Conservation (phyloP, 176 grass and related monocot species). For the Triticum monococcum region DNA sequence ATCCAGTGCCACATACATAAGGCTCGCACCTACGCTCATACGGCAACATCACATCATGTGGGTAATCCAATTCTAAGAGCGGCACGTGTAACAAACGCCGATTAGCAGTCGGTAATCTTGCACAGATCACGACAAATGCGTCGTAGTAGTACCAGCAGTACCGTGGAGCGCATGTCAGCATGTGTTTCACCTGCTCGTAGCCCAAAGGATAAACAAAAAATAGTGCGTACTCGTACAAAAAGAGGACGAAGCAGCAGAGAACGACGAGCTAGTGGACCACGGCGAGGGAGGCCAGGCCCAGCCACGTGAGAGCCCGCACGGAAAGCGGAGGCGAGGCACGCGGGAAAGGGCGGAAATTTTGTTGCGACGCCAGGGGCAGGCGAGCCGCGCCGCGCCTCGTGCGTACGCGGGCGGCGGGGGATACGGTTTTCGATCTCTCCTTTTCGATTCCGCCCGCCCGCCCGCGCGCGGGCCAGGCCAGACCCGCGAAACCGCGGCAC, state of each 20-base stretch:
- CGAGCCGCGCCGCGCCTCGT: background rate
- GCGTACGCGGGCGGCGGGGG: background rate
- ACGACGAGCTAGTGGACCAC: background rate
- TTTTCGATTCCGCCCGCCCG: constrained; percentile 8
- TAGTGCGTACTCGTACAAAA: background rate
- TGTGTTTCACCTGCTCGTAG: constrained; percentile 18
- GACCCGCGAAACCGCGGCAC: background rate
- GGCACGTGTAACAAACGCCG: background rate
- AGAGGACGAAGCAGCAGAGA: background rate
- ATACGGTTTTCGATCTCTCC: background rate
- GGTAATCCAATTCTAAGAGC: background rate
- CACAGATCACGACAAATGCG: background rate
- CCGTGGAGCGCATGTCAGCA: background rate
- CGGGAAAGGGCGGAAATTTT: background rate
- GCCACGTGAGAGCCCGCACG: background rate
- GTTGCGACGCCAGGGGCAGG: background rate
- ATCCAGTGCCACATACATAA: background rate
- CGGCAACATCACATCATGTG: too few species aligned
- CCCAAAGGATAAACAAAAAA: background rate
- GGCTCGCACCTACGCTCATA: background rate
- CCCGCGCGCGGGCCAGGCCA: background rate
- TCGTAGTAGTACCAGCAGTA: background rate
- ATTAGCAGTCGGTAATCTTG: background rate
- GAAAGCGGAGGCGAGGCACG: background rate
- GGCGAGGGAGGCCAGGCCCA: background rate